Evolutionary conservation across 345 rosid genomes (phyloP).

Genomic region (Tarenaya hassleriana): DNA sequence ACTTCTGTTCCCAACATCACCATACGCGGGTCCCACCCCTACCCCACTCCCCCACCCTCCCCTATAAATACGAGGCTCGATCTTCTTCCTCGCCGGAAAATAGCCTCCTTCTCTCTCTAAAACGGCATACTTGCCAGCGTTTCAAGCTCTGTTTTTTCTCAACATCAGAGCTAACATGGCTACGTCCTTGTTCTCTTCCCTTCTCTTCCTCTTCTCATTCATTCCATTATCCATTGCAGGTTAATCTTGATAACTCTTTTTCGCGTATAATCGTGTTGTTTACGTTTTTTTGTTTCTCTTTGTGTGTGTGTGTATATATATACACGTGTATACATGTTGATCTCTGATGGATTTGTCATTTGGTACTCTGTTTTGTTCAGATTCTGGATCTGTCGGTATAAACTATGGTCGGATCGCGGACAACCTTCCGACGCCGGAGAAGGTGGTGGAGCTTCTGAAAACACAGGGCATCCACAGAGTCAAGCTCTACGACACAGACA

Average conservation of each 20-base stretch:
- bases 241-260: neutral
- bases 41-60: conserved; percentile 16
- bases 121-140: neutral
- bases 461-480: conserved; percentile 48
- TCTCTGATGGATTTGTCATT: conserved; percentile 5
- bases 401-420: conserved; percentile 83
- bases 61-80: conserved; percentile 18
- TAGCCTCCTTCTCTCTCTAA: conserved; percentile 14
- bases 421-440: conserved; percentile 56
- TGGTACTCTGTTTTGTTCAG: conserved; percentile 23
- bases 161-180: too few species aligned
- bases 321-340: neutral
- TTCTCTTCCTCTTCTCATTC: conserved; percentile 32
- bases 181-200: conserved; percentile 5
- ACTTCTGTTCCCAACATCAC: conserved; percentile 13
- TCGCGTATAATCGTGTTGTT: too few species aligned
- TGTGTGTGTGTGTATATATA: conserved; percentile 19
- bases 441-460: conserved; percentile 66
- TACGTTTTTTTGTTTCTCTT: neutral
- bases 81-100: neutral
- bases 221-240: conserved; percentile 31
- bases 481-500: conserved; percentile 75
- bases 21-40: conserved; percentile 28
- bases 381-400: conserved; percentile 55
- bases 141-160: neutral